A percentile compares a stretch with the other conserved stretches of the same genome.
Conservation (phyloP, 805 yeast species). For the Kluyveromyces lactis region DNA sequence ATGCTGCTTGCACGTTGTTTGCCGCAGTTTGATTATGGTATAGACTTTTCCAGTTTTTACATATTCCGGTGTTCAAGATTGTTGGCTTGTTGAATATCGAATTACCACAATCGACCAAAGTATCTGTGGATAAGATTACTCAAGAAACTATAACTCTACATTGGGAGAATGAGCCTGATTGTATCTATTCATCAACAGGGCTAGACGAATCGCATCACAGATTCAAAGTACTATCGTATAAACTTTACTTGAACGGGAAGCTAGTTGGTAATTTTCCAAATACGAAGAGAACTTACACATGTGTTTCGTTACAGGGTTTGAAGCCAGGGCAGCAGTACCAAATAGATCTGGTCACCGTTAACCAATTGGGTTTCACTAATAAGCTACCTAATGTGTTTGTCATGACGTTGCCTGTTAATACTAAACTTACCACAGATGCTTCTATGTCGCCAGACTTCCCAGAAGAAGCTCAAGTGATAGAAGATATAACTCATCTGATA, state of each 20-base stretch:
- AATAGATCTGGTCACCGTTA: slow-evolving; percentile 27
- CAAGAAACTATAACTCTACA: slow-evolving; percentile 23
- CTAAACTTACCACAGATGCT: neutral
- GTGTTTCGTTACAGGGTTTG: slow-evolving; percentile 24
- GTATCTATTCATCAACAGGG: slow-evolving; percentile 4
- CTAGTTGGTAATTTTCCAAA: slow-evolving; percentile 27
- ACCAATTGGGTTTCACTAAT: slow-evolving; percentile 27
- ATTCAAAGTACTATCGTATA: slow-evolving; percentile 8
- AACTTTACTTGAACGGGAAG: slow-evolving; percentile 24
- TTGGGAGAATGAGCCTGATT: slow-evolving; percentile 29
- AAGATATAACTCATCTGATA: slow-evolving; percentile 2
- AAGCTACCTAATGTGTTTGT: slow-evolving; percentile 25
- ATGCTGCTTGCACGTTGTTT: slow-evolving; percentile 7
- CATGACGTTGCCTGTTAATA: slow-evolving; percentile 18
- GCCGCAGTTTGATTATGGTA: slow-evolving; percentile 21
- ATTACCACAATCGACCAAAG: slow-evolving; percentile 27
- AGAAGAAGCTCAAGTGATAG: slow-evolving; percentile 1
- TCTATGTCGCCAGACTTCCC: neutral
- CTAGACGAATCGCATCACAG: slow-evolving; percentile 16
- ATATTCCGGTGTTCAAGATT: slow-evolving; percentile 24
- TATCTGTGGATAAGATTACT: slow-evolving; percentile 27
- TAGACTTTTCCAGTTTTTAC: slow-evolving; percentile 22
- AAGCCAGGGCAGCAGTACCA: slow-evolving; percentile 22
- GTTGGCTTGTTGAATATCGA: slow-evolving; percentile 22
- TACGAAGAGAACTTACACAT: slow-evolving; percentile 24